Evolutionary conservation across 345 rosid genomes (phyloP), one percentile per base, ranked within the genome.

Genomic region (Moricandia arvensis): DNA sequence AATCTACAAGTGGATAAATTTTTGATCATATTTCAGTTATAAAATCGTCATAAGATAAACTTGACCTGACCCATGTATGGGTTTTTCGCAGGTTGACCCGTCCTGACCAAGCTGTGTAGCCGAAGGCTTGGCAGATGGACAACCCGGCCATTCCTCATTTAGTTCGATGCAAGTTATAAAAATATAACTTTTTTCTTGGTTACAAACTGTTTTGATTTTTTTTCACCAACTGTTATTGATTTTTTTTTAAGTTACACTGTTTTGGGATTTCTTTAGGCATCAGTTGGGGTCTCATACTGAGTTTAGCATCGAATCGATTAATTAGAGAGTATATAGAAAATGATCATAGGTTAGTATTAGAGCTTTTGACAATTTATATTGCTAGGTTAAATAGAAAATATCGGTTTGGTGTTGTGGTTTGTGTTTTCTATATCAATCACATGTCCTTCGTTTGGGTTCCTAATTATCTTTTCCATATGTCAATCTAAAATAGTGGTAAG

Each of bases 401-500:
- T 38, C 3, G 29, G 13, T 11, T 38, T 8, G 13, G 45, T 38
- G 45, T 27, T 27, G 29, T 27, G 29, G 29, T 27, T 27, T 27
- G 29, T 1, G 29, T 27, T 27, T 27, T n/a, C 29, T 27, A 27
- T 27, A 27, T 27, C 29, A 27, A 27, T n/a, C n/a, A n/a, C n/a
- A n/a, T n/a, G n/a, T n/a, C 3, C 29, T 27, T 27, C 29, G 47
- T 41, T 41, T 41, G 15, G 47, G 47, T 41, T 41, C 11, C 16
- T 43, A 43, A 3, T n/a, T n/a, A 37, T 6, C 1, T 8, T 10
- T 10, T 43, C 9, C 33, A 3, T 26, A 45, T 41, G 9, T 58
- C 41, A 75, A 61, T 68, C 69, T 37, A 53, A 29, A 63, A 69
- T 17, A 69, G 75, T 63, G 69, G 38, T 53, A 76, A 76, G 69